Base-by-base conservation (phyloP, 495 filamentous ascomycete genomes). In the Annulohypoxylon nitens region DNA sequence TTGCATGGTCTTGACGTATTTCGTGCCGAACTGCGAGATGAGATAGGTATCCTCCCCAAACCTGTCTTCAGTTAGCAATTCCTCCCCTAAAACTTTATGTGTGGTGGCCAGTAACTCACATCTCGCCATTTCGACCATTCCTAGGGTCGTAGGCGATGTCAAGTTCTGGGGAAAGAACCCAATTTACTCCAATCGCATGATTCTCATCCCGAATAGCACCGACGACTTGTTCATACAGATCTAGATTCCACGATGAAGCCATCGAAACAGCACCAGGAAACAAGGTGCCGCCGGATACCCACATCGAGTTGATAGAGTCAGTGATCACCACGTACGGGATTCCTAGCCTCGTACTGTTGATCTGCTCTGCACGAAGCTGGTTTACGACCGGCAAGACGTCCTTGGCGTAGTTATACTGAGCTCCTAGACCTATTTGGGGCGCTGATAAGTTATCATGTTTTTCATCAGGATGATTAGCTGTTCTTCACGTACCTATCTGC, bases 1-100 rank as follows among this genome's bases (percentile, higher is more conserved):
- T 34, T 75, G 73, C 73, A 75, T 75, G 4, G 61, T 75, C 33
- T 75, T 58, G 18, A 75, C 64, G 20, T 74, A 73, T 20, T 57
- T 53, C 26, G 62, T 61, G 34, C 69, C 73, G 41, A 74, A 75
- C 36, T 61, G 57, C 4, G 61, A 63, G 12, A 62, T 39, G 2
- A 67, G n/a, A 11, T 60, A 75, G 4, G 61, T 51, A 41, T 75
- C 73, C 59, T 75, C 73, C 0, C 73, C 73, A 36, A 74, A 75
- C 61, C 61, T 64, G 11, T 10, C 2, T 20, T 18, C n/a, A 33
- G 8, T 64, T 4, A 54, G 61, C 25, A 12, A 54, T 30, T 41
- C 23, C 3, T 33, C 2, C 2, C 47, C 18, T 11, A 26, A 36
- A 14, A 18, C 1, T 18, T 4, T 53, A 3, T n/a, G 11, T 30